Conservation (phyloP, 345 rosid species). For the Fremontodendron californicum region DNA sequence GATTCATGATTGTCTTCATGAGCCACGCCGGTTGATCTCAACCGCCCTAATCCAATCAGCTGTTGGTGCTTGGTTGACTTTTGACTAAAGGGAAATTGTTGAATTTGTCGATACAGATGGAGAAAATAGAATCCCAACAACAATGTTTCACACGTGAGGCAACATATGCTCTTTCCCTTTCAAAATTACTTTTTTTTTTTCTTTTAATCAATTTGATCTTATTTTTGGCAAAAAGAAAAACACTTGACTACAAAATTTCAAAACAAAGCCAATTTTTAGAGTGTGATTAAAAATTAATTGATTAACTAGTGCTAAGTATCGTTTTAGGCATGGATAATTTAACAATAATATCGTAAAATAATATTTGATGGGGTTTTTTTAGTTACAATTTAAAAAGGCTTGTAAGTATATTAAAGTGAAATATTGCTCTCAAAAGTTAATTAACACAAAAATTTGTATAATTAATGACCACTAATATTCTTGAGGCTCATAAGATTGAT, state of each 20-base stretch:
- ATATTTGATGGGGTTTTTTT: background rate
- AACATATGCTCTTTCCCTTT: background rate
- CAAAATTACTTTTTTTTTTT: background rate
- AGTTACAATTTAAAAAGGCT: background rate
- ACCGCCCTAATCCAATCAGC: background rate
- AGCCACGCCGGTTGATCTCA: background rate
- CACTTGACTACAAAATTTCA: background rate
- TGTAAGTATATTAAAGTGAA: background rate
- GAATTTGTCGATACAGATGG: background rate
- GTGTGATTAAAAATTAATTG: too few species aligned
- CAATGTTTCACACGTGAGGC: slow-evolving; percentile 2
- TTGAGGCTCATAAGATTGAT: background rate
- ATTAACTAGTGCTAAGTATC: background rate
- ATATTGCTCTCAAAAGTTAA: background rate
- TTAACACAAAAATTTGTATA: background rate
- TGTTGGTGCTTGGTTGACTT: background rate
- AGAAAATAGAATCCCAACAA: background rate
- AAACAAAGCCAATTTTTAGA: too few species aligned
- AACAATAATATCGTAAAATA: background rate
- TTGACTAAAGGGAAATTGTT: background rate
- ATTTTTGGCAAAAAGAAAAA: too few species aligned
- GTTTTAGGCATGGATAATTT: background rate
- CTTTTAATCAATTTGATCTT: background rate
- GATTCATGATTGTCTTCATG: background rate
- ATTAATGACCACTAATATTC: background rate